A percentile compares a stretch with the other conserved stretches of the same genome.
phyloP scores from a whole-genome alignment of 106 monocot genomes.

The Cymbidium sinense region DNA sequence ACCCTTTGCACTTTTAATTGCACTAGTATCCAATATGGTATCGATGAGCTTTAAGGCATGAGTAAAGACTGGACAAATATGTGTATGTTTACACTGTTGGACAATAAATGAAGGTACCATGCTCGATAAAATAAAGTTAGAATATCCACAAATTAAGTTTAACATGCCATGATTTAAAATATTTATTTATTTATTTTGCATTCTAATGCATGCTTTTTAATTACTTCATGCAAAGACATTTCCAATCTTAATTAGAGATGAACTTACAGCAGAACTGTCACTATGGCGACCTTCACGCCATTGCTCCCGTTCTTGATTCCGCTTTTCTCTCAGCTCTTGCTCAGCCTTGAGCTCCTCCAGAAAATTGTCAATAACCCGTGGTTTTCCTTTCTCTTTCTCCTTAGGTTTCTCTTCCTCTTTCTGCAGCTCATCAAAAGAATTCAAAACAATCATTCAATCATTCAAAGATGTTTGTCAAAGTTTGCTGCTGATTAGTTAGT shows the following conservation, averaged over 20 bases:
- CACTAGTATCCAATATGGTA: not conserved
- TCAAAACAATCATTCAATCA: not conserved
- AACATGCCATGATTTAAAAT: not conserved
- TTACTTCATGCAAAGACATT: not conserved
- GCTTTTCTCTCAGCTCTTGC: slow-evolving; percentile 83
- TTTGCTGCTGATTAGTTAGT: not conserved
- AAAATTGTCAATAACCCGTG: slow-evolving; percentile 82
- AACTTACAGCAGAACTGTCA: slow-evolving; percentile 62
- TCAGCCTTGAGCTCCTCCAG: slow-evolving; percentile 94
- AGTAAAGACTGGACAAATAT: not conserved
- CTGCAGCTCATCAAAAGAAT: slow-evolving; percentile 23
- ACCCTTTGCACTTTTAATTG: not conserved
- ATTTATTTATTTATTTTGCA: not conserved
- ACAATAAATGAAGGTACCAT: not conserved
- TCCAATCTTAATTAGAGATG: not conserved
- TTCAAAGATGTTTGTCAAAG: not conserved
- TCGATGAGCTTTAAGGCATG: not conserved
- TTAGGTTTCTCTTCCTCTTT: slow-evolving; percentile 88
- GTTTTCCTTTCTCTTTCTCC: slow-evolving; percentile 94
- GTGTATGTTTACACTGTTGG: not conserved
- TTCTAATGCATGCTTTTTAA: not conserved
- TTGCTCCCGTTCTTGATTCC: slow-evolving; percentile 86
- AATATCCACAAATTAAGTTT: not conserved
- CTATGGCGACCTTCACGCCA: slow-evolving; percentile 55
- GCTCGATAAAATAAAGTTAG: not conserved